These are phyloP conservation scores for Leishmania tropica DNA, from an alignment of 208 protist genomes.

Conservation along the genomic window DNA sequence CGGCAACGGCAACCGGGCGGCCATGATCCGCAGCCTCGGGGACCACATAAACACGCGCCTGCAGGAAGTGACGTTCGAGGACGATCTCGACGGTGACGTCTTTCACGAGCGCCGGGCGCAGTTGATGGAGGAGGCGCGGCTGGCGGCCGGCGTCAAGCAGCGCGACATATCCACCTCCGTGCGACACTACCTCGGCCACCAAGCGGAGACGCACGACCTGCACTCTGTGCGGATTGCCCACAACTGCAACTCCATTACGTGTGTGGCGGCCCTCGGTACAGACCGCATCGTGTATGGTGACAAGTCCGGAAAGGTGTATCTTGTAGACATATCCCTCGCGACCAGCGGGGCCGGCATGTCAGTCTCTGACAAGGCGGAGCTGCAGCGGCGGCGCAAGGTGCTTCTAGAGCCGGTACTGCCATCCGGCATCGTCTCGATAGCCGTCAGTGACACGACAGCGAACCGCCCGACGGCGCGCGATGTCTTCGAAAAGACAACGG, in stretches of 20 bases:
- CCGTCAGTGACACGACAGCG: slow-evolving; percentile 79
- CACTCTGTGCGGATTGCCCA: slow-evolving; percentile 64
- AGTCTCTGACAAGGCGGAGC: slow-evolving; percentile 9
- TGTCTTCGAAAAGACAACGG: slow-evolving; percentile 82
- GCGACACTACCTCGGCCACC: slow-evolving; percentile 37
- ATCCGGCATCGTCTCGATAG: slow-evolving; percentile 69
- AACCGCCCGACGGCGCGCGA: slow-evolving; percentile 61
- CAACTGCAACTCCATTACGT: slow-evolving; percentile 89
- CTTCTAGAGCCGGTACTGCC: slow-evolving; percentile 69
- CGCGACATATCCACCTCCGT: slow-evolving; percentile 61
- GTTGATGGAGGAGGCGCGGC: slow-evolving; percentile 78
- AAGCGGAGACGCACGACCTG: slow-evolving; percentile 18
- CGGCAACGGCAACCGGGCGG: slow-evolving; percentile 29
- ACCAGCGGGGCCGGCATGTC: slow-evolving; percentile 18
- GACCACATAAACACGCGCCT: slow-evolving; percentile 88
- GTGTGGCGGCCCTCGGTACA: slow-evolving; percentile 62
- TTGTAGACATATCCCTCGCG: slow-evolving; percentile 45
- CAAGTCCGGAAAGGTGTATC: slow-evolving; percentile 85
- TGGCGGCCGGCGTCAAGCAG: slow-evolving; percentile 75
- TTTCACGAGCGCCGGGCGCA: slow-evolving; percentile 72
- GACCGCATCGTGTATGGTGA: slow-evolving; percentile 82
- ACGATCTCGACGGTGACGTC: slow-evolving; percentile 78
- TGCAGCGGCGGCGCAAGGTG: slow-evolving; percentile 42
- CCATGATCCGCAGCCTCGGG: slow-evolving; percentile 66
- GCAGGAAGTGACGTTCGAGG: slow-evolving; percentile 69